Conservation (phyloP, 2,329 filamentous ascomycete species). For the Alternaria brassicicola region DNA sequence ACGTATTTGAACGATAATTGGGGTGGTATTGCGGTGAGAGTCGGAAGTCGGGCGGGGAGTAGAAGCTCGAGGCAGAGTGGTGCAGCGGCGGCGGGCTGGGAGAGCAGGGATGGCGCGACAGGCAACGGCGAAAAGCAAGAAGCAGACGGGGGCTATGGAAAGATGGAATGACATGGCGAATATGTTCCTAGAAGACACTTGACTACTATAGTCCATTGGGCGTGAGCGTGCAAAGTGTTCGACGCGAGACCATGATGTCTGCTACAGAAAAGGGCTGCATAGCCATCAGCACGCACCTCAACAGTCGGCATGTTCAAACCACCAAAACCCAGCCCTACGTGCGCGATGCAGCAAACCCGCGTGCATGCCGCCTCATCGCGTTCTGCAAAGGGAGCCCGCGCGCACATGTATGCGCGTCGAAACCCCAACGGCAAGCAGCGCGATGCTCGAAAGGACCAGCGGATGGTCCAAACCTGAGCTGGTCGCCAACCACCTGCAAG, state of each 20-base stretch:
- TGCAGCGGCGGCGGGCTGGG: conserved; percentile 5
- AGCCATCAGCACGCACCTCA: background rate
- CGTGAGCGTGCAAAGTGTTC: background rate
- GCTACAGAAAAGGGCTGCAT: background rate
- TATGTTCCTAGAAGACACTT: background rate
- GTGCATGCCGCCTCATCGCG: conserved; percentile 38
- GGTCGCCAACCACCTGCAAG: conserved; percentile 8
- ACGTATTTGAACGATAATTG: conserved; percentile 31
- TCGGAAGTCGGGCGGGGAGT: conserved; percentile 13
- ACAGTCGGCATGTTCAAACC: conserved; percentile 10
- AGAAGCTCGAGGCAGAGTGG: conserved; percentile 2
- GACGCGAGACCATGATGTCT: background rate
- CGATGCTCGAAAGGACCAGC: conserved; percentile 12
- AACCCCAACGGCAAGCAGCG: conserved; percentile 18
- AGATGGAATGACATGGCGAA: background rate
- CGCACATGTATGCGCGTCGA: conserved; percentile 24
- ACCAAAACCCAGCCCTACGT: conserved; percentile 4
- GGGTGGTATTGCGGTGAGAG: conserved; percentile 24
- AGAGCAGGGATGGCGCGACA: background rate
- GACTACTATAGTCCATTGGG: background rate
- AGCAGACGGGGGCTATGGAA: background rate
- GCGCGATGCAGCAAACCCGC: conserved; percentile 18
- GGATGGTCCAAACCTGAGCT: background rate
- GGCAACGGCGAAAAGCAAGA: background rate
- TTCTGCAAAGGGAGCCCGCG: conserved; percentile 21